Evolutionary conservation across 768 basidiomycete genomes (phyloP).

Genomic region (Gymnopilus dilepis): DNA sequence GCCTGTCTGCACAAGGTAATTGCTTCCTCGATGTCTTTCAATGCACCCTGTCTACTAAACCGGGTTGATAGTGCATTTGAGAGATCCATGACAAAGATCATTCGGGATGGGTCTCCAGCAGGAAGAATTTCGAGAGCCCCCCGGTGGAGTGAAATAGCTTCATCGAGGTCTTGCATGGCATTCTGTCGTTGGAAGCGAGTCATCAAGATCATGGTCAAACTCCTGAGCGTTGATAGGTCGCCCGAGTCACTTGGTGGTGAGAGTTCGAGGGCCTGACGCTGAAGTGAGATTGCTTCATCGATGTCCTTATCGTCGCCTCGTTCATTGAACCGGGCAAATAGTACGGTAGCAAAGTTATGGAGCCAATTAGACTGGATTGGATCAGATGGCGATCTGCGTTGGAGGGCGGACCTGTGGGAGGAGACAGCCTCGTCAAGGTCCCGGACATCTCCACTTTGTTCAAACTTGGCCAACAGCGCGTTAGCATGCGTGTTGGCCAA

Average conservation of each 20-base stretch:
- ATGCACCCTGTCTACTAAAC: conserved; percentile 2
- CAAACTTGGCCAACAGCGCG: neutral
- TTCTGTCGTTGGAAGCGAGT: conserved; percentile 7
- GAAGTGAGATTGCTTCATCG: neutral
- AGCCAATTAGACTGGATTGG: neutral
- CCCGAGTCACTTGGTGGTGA: neutral
- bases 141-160: conserved; percentile 5
- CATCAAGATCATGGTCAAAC: conserved; percentile 4
- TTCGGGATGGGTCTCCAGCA: neutral
- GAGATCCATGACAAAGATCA: neutral
- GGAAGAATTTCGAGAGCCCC: neutral
- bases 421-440: conserved; percentile 7
- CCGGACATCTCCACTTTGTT: neutral
- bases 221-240: neutral
- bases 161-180: neutral
- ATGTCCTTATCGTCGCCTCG: neutral
- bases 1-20: conserved; percentile 1
- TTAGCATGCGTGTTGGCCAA: neutral
- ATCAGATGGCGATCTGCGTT: too few species aligned
- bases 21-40: conserved; percentile 11
- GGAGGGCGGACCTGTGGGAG: too few species aligned
- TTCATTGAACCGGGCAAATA: neutral
- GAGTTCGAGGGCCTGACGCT: neutral
- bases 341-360: neutral
- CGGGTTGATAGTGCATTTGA: neutral